Percentiles rank a stretch among this genome's conserved stretches.
Conservation (phyloP, 2,329 filamentous ascomycete species). For the Huntiella savannae region DNA sequence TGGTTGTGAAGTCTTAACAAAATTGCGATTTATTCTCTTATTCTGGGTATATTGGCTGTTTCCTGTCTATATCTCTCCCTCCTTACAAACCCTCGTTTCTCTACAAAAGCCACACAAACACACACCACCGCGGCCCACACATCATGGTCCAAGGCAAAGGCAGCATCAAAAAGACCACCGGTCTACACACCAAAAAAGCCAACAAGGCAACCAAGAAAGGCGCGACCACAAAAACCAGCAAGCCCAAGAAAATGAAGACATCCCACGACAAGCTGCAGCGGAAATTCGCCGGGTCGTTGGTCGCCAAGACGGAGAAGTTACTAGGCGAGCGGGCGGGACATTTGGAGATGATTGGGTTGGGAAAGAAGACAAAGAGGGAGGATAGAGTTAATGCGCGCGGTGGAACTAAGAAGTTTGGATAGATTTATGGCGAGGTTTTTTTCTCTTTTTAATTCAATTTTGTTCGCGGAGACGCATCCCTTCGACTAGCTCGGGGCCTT, state of each 20-base stretch:
- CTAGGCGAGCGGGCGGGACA: constrained; percentile 40
- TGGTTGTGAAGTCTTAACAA: too few relatives aligned
- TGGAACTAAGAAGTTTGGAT: constrained; percentile 37
- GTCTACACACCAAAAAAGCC: constrained; percentile 20
- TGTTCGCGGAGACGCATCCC: constrained; percentile 58
- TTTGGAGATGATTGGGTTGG: constrained; percentile 38
- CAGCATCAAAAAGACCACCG: constrained; percentile 27
- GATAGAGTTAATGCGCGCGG: constrained; percentile 19
- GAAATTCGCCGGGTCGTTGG: constrained; percentile 36
- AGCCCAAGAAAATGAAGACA: constrained; percentile 27
- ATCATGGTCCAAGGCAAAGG: constrained; percentile 32
- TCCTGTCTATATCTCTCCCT: too few relatives aligned
- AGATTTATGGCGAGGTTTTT: constrained; percentile 13
- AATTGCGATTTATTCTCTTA: too few relatives aligned
- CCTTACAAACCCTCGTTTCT: neutral
- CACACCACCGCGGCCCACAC: neutral
- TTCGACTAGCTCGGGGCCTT: constrained; percentile 61
- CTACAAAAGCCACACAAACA: neutral
- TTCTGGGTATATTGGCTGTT: too few relatives aligned
- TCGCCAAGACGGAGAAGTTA: constrained; percentile 35
- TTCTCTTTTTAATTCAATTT: too few relatives aligned
- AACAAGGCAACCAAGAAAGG: constrained; percentile 17
- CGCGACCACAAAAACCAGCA: constrained; percentile 27
- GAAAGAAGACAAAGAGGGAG: constrained; percentile 26
- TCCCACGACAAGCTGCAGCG: constrained; percentile 32